Conservation (phyloP, 805 yeast species). For the Metschnikowia koreensis region DNA sequence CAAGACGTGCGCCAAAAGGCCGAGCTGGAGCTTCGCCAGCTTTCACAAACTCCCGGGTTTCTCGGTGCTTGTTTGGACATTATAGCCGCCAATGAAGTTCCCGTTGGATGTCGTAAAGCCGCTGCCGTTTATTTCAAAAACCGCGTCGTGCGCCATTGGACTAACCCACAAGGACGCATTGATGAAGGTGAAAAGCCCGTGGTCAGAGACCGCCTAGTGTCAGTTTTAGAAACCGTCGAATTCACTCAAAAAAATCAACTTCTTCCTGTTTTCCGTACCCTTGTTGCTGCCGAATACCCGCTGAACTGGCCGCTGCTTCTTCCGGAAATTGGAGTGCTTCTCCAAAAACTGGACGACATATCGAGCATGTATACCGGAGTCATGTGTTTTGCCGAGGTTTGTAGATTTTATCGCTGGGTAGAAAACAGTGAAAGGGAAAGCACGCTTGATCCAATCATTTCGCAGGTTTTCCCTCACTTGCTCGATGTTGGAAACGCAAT, state of each 20-base stretch:
- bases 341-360: constrained; percentile 28
- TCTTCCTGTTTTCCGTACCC: constrained; percentile 39
- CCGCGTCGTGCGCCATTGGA: constrained; percentile 65
- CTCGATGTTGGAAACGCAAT: constrained; percentile 59
- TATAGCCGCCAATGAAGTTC: constrained; percentile 45
- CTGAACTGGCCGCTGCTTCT: constrained; percentile 38
- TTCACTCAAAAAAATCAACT: constrained; percentile 39
- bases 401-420: constrained; percentile 70
- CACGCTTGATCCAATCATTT: constrained; percentile 45
- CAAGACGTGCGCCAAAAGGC: constrained; percentile 62
- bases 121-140: constrained; percentile 86
- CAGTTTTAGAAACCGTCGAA: constrained; percentile 49
- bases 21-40: constrained; percentile 60
- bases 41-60: constrained; percentile 65
- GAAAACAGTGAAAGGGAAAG: constrained; percentile 42
- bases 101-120: constrained; percentile 53
- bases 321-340: constrained; percentile 30
- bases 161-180: constrained; percentile 30
- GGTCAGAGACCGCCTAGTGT: constrained; percentile 65
- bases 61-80: constrained; percentile 81
- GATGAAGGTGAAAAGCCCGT: constrained; percentile 72
- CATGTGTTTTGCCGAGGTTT: constrained; percentile 65
- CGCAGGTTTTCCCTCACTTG: constrained; percentile 61
- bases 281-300: constrained; percentile 35
- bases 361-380: constrained; percentile 60